phyloP scores from a whole-genome alignment of 2,329 filamentous ascomycete genomes.

The Aspergillus glaucus region DNA sequence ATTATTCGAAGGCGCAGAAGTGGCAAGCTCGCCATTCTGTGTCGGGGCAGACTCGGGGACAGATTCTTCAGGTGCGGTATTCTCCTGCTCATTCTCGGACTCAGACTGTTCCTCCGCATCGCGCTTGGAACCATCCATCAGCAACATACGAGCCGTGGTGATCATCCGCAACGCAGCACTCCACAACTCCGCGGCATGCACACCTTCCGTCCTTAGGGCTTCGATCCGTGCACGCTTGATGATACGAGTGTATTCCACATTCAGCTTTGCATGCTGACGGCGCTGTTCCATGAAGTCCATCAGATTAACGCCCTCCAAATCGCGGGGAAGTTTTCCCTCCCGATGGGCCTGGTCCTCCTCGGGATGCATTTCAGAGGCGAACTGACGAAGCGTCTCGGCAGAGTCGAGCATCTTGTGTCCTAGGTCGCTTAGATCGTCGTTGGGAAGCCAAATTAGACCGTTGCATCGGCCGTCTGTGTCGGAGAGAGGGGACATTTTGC shows the following conservation, averaged over 20 bases:
- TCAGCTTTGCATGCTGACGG: constrained; percentile 18
- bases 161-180: constrained; percentile 23
- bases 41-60: background rate
- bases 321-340: background rate
- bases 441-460: constrained; percentile 26
- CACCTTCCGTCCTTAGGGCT: constrained; percentile 18
- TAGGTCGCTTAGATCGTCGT: constrained; percentile 12
- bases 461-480: constrained; percentile 10
- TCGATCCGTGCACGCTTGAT: constrained; percentile 25
- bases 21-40: background rate
- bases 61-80: background rate
- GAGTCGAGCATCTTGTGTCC: constrained; percentile 18
- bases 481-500: constrained; percentile 18
- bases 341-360: constrained; percentile 6
- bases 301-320: background rate
- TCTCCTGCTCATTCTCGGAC: background rate
- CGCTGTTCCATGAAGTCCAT: constrained; percentile 10
- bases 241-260: constrained; percentile 19
- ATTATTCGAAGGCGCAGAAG: background rate
- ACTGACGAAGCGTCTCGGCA: constrained; percentile 9
- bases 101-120: constrained; percentile 3
- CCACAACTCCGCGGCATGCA: constrained; percentile 22
- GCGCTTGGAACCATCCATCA: constrained; percentile 24
- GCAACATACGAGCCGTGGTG: constrained; percentile 19
- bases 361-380: constrained; percentile 4